phyloP scores from a whole-genome alignment of 2,329 filamentous ascomycete genomes.

The Fusarium austroafricanum region DNA sequence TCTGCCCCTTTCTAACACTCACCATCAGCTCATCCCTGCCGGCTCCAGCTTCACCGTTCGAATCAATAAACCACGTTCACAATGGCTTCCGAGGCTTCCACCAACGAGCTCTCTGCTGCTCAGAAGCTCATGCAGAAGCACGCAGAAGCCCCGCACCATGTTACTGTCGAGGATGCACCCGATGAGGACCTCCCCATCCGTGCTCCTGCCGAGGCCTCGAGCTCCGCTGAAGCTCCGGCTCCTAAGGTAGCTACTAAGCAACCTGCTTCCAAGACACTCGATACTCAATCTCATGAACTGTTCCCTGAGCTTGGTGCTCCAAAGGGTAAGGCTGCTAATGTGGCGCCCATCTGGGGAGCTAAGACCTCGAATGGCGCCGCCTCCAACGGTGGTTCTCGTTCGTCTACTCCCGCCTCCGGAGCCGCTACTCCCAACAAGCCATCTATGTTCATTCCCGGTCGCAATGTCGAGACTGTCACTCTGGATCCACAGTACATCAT shows the following conservation, averaged over 20 bases:
- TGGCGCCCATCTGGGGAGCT: slow-evolving; percentile 81
- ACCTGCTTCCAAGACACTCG: slow-evolving; percentile 68
- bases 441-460: slow-evolving; percentile 82
- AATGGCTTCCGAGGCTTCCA: slow-evolving; percentile 59
- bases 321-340: slow-evolving; percentile 74
- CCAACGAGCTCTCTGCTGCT: slow-evolving; percentile 63
- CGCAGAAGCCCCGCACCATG: slow-evolving; percentile 63
- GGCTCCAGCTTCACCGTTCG: slow-evolving; percentile 21
- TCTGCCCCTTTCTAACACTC: slow-evolving; percentile 25
- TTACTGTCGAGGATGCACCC: slow-evolving; percentile 81
- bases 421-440: slow-evolving; percentile 57
- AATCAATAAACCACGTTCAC: slow-evolving; percentile 37
- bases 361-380: slow-evolving; percentile 70
- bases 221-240: slow-evolving; percentile 61
- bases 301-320: slow-evolving; percentile 89
- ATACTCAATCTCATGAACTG: slow-evolving; percentile 88
- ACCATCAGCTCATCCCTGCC: slow-evolving; percentile 14
- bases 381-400: slow-evolving; percentile 67
- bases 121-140: slow-evolving; percentile 76
- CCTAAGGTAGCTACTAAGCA: slow-evolving; percentile 77
- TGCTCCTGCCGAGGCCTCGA: slow-evolving; percentile 60
- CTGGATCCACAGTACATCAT: slow-evolving; percentile 82
- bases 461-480: slow-evolving; percentile 80
- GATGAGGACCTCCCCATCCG: slow-evolving; percentile 80
- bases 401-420: slow-evolving; percentile 73